Percentiles rank a stretch among this genome's conserved stretches.
Conservation (phyloP, 2,329 filamentous ascomycete genomes). For the Colletotrichum coccodes region DNA sequence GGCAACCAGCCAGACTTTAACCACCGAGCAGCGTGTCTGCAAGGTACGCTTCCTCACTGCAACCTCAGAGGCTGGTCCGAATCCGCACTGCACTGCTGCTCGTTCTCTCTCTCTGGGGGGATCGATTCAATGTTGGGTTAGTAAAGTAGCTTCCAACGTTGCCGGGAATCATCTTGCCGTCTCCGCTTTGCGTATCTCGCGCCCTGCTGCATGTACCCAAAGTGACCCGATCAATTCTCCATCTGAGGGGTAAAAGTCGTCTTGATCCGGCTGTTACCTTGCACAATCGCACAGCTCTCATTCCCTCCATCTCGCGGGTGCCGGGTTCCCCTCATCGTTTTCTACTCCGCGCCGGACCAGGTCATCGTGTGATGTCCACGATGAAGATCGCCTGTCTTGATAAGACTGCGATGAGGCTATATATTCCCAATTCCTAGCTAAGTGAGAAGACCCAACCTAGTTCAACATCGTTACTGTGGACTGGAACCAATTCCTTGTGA, state of each 20-base stretch:
- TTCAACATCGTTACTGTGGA: neutral
- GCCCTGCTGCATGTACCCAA: neutral
- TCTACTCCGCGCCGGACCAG: neutral
- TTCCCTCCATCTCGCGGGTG: neutral
- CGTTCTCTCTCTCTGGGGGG: neutral
- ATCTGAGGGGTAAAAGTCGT: neutral
- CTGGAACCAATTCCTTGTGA: neutral
- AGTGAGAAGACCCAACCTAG: neutral
- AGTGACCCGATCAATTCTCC: too few species aligned
- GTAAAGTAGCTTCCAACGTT: neutral
- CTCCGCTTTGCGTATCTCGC: too few species aligned
- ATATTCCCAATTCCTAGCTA: fast-evolving
- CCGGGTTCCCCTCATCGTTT: neutral
- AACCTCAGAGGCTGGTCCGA: too few species aligned
- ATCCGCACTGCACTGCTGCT: neutral
- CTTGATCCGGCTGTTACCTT: neutral
- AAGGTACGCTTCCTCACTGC: neutral
- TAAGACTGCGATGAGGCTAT: neutral
- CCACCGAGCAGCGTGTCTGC: neutral
- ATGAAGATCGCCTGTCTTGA: neutral
- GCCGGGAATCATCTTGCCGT: neutral
- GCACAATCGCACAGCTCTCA: neutral
- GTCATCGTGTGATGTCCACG: neutral
- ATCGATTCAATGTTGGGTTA: neutral
- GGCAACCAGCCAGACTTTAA: too few species aligned